Evolutionary conservation across 768 basidiomycete genomes (phyloP), one percentile per base, ranked within the genome.

Genomic region (Fomitopsis pulvina): DNA sequence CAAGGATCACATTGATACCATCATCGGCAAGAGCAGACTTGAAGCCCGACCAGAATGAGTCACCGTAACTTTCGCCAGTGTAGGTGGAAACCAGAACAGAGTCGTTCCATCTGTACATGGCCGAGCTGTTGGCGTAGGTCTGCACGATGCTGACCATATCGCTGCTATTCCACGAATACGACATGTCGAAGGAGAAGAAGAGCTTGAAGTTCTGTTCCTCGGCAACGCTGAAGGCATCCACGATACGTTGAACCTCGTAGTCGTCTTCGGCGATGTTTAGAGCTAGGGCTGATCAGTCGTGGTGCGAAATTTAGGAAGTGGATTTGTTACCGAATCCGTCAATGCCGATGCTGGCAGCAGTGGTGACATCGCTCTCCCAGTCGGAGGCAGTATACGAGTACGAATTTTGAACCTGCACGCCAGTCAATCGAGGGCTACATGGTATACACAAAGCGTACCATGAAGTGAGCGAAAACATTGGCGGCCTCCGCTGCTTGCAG

Each of bases 131-230:
- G 14, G 64, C 59, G 51, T 68, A 68, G 12, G 51, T 58, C n/a
- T 50, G 43, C 20, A 71, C 56, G 37, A 66, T 60, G 21, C 48
- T 43, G 38, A 59, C 55, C 52, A 60, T 56, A 40, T 61, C 57
- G 22, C 26, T 14, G 16, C 45, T 38, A 28, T 29, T 25, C 62
- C 60, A 63, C 11, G 48, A 43, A 24, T 37, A 55, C n/a, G 60
- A 58, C 67, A 68, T 67, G 52, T 71, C 71, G 48, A 70, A 66
- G 26, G 64, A 68, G 49, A 68, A 53, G 59, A 71, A 68, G 16
- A 71, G 53, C 59, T 69, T 66, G 63, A 70, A 70, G 25, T 57
- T 54, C 27, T 57, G 42, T 25, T 57, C 51, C 41, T 68, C 71
- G 2, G 65, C 55, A 2, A 57, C 71, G 29, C 57, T 38, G 51